phyloP scores from a whole-genome alignment of 1,139 yeast species.

The Petasospora rhodanensis region DNA sequence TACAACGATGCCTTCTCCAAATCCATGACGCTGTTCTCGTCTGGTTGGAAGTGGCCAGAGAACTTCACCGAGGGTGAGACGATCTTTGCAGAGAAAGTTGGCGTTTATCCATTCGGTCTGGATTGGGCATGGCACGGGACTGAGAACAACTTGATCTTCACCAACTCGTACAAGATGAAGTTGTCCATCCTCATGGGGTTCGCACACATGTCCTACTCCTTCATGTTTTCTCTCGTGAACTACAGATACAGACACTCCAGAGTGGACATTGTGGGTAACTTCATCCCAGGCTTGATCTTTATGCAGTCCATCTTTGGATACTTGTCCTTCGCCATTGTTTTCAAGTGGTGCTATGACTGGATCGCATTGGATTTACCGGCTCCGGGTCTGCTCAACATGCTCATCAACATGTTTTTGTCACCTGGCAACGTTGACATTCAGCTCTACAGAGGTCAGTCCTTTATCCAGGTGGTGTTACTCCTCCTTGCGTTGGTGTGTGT shows the following conservation, averaged over 20 bases:
- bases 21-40: conserved; percentile 65
- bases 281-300: conserved; percentile 72
- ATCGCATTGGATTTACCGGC: conserved; percentile 62
- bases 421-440: conserved; percentile 72
- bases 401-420: conserved; percentile 73
- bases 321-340: conserved; percentile 63
- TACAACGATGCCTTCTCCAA: conserved; percentile 76
- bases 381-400: conserved; percentile 76
- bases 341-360: conserved; percentile 82
- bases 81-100: conserved; percentile 49
- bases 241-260: conserved; percentile 51
- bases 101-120: conserved; percentile 63
- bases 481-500: conserved; percentile 65
- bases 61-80: conserved; percentile 54
- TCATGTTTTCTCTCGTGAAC: conserved; percentile 63
- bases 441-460: conserved; percentile 59
- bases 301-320: conserved; percentile 86
- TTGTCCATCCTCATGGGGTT: conserved; percentile 77
- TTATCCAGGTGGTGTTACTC: conserved; percentile 55
- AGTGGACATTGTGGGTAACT: conserved; percentile 71
- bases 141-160: conserved; percentile 66
- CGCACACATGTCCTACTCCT: conserved; percentile 73
- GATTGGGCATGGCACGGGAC: conserved; percentile 84
- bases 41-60: conserved; percentile 77
- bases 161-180: conserved; percentile 81